Evolutionary conservation across 805 yeast species (phyloP).

Genomic region (Ogataea polymorpha): DNA sequence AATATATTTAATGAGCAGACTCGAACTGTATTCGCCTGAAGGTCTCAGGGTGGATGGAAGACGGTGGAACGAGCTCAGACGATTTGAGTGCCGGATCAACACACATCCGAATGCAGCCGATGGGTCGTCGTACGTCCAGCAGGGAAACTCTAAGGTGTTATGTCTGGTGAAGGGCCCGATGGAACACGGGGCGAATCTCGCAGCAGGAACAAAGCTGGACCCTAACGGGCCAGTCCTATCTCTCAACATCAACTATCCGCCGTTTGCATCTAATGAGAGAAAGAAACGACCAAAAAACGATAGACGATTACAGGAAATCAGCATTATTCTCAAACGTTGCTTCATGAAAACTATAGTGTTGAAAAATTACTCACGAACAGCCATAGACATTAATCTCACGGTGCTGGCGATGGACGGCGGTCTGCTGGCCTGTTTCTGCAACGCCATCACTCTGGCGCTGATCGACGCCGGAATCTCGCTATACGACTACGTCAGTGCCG

Average conservation of each 20-base stretch:
- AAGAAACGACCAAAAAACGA: constrained; percentile 67
- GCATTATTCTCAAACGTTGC: constrained; percentile 63
- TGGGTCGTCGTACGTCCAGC: constrained; percentile 90
- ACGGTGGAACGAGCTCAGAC: constrained; percentile 88
- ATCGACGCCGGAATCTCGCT: constrained; percentile 95
- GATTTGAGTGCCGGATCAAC: constrained; percentile 74
- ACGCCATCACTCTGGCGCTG: constrained; percentile 83
- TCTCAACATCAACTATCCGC: constrained; percentile 69
- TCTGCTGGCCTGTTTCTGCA: constrained; percentile 69
- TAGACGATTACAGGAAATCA: constrained; percentile 63
- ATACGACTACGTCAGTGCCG: constrained; percentile 83
- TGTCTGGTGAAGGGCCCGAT: constrained; percentile 87
- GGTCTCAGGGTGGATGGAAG: constrained; percentile 93
- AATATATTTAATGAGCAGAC: constrained; percentile 33
- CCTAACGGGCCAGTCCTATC: constrained; percentile 57
- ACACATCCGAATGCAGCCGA: constrained; percentile 87
- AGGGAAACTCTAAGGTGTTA: constrained; percentile 85
- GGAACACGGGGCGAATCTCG: constrained; percentile 53
- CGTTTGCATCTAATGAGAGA: constrained; percentile 76
- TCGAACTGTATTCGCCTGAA: constrained; percentile 91
- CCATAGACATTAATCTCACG: constrained; percentile 69
- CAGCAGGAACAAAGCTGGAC: constrained; percentile 48
- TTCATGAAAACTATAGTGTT: constrained; percentile 71
- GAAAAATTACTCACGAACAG: constrained; percentile 77
- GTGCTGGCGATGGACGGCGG: constrained; percentile 93